Base-by-base conservation (phyloP, 768 basidiomycete genomes). In the Pleurotus eryngii region DNA sequence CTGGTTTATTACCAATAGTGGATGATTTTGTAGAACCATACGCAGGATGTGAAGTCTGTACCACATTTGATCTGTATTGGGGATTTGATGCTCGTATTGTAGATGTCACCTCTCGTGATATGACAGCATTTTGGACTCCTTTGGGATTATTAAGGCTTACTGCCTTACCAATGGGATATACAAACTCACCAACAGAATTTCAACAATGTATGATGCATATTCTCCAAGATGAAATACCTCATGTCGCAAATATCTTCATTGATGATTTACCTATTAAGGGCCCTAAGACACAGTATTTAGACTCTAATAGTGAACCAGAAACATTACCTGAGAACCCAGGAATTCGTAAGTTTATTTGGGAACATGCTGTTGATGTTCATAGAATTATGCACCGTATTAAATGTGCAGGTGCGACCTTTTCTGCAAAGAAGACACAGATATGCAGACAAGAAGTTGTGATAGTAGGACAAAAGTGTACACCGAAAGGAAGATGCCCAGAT, bases 111-210 rank as follows among this genome's bases (percentile, higher is more conserved):
- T 68, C 40, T 59, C 60, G 54, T 17, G 72, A 62, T 59, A 67
- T 74, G 3, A 78, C 76, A 0, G 70, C 73, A 0, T 80, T 79
- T 57, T 64, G 69, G 55, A 76, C 70, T 0, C 76, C 74, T 0
- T 60, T 74, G 1, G 73, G 76, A 1, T 60, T 67, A 0, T 53
- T 74, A 0, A 64, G 66, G 0, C 63, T 79, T 0, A 72, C 68
- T 0, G 67, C 64, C 0, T 45, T 80, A 0, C 76, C 74, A 0
- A 74, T 70, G 59, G 80, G 78, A 1, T 75, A 65, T 39, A 77
- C 77, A 0, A 78, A 79, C 18, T 71, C 65, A 0, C 67, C 64
- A 0, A 54, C 59, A 1, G 67, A 65, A 59, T 75, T 70, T 46
- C 72, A 74, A 22, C 64, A 68, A 20, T 64, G 67, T 37, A 68